Evolutionary conservation across 1,284 basidiomycete species (phyloP).

Genomic region (Puccinia polysora): DNA sequence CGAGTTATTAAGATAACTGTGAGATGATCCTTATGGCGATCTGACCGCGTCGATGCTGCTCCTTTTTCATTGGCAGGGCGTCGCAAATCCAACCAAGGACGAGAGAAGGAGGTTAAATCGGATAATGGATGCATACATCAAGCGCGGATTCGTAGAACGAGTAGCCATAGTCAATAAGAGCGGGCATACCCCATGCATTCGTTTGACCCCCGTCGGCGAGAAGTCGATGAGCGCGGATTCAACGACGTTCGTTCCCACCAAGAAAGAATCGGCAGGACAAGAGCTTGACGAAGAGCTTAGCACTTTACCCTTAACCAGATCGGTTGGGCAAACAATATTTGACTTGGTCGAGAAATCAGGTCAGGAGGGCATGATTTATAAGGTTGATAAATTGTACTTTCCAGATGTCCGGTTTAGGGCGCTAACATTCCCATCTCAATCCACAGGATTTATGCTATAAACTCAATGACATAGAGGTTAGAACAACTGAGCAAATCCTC

Average conservation of each 20-base stretch:
- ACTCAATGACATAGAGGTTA: slow-evolving; percentile 67
- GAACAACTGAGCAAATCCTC: slow-evolving; percentile 71
- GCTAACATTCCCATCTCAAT: slow-evolving; percentile 1
- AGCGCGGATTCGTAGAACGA: slow-evolving; percentile 39
- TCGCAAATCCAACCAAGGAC: slow-evolving; percentile 39
- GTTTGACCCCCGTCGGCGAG: slow-evolving; percentile 24
- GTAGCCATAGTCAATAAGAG: slow-evolving; percentile 8
- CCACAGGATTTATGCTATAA: slow-evolving; percentile 63
- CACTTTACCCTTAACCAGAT: slow-evolving; percentile 27
- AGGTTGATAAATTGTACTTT: slow-evolving; percentile 19
- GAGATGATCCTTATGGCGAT: too few relatives aligned
- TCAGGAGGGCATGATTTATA: slow-evolving; percentile 38
- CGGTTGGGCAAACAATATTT: slow-evolving; percentile 36
- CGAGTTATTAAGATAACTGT: too few relatives aligned
- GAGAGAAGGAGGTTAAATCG: slow-evolving; percentile 40
- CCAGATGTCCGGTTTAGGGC: neutral
- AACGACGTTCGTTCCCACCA: neutral
- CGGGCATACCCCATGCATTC: slow-evolving; percentile 42
- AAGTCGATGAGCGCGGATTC: slow-evolving; percentile 19
- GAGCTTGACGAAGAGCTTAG: slow-evolving; percentile 30
- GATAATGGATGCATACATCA: slow-evolving; percentile 40
- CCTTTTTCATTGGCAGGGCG: slow-evolving; percentile 15
- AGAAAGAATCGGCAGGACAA: neutral
- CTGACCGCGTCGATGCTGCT: neutral
- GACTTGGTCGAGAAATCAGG: slow-evolving; percentile 13